Base-by-base conservation (phyloP, 2,329 filamentous ascomycete species). In the Periconia sp. region DNA sequence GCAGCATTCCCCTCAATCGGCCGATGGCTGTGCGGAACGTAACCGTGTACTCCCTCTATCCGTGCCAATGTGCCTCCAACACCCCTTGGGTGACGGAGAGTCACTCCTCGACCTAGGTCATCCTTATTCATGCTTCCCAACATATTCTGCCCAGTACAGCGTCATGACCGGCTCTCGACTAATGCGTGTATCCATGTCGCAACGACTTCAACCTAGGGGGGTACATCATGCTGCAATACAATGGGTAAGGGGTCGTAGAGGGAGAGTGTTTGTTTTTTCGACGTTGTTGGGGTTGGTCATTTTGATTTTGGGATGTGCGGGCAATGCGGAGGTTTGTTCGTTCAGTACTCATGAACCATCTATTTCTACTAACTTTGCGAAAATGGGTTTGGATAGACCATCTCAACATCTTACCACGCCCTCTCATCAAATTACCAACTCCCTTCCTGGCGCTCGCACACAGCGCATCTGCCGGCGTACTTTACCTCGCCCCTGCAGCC, bases 181-280 rank as follows among this genome's bases (percentile, higher is more conserved):
- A 6, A 30, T 31, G 30, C 27, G 47, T 6, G 64, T 64, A 59
- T 61, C 61, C 20, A 63, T 66, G 60, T 66, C 65, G 43, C 64
- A 65, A 33, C 55, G 59, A 45, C 61, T 61, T 18, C 61, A 63
- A 46, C 59, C 65, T 33, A 52, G 53, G 19, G 56, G 62, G 20
- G 43, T 70, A 40, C 61, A 63, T 19, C 58, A 58, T 55, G 71
- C 71, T 15, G 66, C 62, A 14, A 47, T 70, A 13, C 62, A 64
- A 46, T 72, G 68, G 67, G 59, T 57, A 10, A 63, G 62, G 41
- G 61, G 66, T 20, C 50, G 69, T 46, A 64, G 70, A 55, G 71
- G 70, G 33, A 63, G 69, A 49, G 61, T 58, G 31, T 35, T 68
- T 37, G 50, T 66, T 9, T 27, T 69, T 43, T 57, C 57, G 9